Evolutionary conservation across 768 basidiomycete species (phyloP).

Genomic region (Leccinum olivaceopallidum): DNA sequence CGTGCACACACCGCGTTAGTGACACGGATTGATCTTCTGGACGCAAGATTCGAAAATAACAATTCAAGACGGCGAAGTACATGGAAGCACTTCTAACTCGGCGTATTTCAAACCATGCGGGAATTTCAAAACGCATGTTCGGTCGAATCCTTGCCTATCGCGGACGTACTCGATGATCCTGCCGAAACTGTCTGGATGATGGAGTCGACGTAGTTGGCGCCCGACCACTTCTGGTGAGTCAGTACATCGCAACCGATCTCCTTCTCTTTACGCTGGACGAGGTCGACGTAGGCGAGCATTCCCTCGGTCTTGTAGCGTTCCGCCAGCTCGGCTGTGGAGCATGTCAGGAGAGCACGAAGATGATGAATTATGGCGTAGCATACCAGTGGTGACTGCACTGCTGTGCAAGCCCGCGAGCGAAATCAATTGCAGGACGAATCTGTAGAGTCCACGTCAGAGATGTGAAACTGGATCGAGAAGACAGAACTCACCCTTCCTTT

Average conservation of each 20-base stretch:
- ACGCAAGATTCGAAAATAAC: neutral
- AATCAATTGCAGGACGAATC: constrained; percentile 86
- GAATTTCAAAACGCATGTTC: constrained; percentile 71
- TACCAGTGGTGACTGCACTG: constrained; percentile 76
- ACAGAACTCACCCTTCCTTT: constrained; percentile 68
- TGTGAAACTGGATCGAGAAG: neutral
- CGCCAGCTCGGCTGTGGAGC: constrained; percentile 68
- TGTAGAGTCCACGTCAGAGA: constrained; percentile 29
- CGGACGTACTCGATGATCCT: constrained; percentile 85
- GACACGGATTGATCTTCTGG: constrained; percentile 9
- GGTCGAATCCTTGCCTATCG: constrained; percentile 85
- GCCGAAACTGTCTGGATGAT: constrained; percentile 83
- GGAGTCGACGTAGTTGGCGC: constrained; percentile 87
- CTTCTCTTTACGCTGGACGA: constrained; percentile 86
- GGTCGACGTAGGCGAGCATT: constrained; percentile 90
- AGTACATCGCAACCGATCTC: constrained; percentile 87
- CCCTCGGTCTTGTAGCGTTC: constrained; percentile 81
- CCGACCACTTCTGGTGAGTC: constrained; percentile 96
- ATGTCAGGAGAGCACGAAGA: constrained; percentile 7
- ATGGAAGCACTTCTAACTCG: constrained; percentile 4
- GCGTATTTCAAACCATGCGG: constrained; percentile 1
- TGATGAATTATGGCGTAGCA: constrained; percentile 34
- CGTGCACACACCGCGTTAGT: neutral
- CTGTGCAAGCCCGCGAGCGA: constrained; percentile 91
- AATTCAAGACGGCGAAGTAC: constrained; percentile 2